Evolutionary conservation across 2,329 filamentous ascomycete species (phyloP).

Genomic region (Drechslerella coelobrocha): DNA sequence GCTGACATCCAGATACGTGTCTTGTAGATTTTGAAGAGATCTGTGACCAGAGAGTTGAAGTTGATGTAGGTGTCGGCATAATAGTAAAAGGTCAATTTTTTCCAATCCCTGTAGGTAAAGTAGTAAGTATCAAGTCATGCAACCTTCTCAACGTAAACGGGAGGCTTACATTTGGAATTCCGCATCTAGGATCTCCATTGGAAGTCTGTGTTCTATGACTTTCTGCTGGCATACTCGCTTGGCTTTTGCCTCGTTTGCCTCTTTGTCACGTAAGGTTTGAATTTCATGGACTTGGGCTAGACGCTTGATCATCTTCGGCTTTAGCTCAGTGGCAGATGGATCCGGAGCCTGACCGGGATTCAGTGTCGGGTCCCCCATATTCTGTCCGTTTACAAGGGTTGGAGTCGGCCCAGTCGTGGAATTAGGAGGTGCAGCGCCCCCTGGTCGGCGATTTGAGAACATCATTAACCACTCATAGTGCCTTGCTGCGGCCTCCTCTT

Average conservation of each 20-base stretch:
- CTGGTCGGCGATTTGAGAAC: slow-evolving; percentile 75
- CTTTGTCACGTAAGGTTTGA: slow-evolving; percentile 86
- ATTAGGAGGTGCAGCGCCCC: slow-evolving; percentile 68
- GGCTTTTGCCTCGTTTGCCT: slow-evolving; percentile 95
- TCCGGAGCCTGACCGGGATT: slow-evolving; percentile 51
- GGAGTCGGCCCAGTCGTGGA: slow-evolving; percentile 32
- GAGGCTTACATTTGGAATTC: slow-evolving; percentile 98
- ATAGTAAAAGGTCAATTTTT: slow-evolving; percentile 98
- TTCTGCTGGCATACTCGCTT: slow-evolving; percentile 97
- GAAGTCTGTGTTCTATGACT: slow-evolving; percentile 88
- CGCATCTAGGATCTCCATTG: slow-evolving; percentile 98
- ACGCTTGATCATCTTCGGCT: slow-evolving; percentile 95
- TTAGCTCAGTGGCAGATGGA: slow-evolving; percentile 73
- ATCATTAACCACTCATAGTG: slow-evolving; percentile 99
- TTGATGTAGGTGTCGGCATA: slow-evolving; percentile 98
- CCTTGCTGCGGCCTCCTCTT: slow-evolving; percentile 90
- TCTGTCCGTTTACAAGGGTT: slow-evolving; percentile 51
- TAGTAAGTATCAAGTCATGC: slow-evolving; percentile 35
- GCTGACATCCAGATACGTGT: slow-evolving; percentile 99
- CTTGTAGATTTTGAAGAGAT: slow-evolving; percentile 99
- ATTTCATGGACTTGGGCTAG: slow-evolving; percentile 92
- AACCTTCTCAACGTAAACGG: no score
- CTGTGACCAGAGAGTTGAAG: slow-evolving; percentile 96
- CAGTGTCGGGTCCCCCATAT: slow-evolving; percentile 50
- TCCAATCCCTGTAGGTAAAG: slow-evolving; percentile 77